These are phyloP conservation scores for Ciborinia camelliae DNA, from an alignment of 2,329 filamentous ascomycete species.

Conservation along the genomic window DNA sequence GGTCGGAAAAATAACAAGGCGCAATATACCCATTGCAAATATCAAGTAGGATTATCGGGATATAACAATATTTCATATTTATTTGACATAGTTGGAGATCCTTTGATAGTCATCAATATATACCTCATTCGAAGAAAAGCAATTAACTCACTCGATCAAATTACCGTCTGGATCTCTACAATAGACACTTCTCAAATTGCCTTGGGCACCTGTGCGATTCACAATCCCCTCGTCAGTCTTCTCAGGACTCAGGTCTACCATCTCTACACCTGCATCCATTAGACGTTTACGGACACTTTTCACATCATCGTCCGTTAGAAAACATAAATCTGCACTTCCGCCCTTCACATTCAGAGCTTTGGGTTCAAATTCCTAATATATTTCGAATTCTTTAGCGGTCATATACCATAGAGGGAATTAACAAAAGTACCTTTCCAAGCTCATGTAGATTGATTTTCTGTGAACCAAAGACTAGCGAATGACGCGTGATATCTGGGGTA, in stretches of 20 bases:
- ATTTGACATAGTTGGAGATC: constrained; percentile 25
- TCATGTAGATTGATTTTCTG: constrained; percentile 63
- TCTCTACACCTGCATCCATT: constrained; percentile 45
- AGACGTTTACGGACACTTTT: constrained; percentile 45
- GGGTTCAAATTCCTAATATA: constrained; percentile 51
- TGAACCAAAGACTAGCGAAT: constrained; percentile 53
- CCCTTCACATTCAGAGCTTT: constrained; percentile 52
- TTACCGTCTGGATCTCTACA: constrained; percentile 60
- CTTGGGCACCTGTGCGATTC: constrained; percentile 52
- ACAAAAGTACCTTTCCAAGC: constrained; percentile 41
- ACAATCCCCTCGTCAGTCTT: constrained; percentile 48
- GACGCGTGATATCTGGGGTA: constrained; percentile 41
- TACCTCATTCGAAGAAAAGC: background rate
- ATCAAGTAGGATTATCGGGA: background rate
- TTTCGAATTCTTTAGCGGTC: background rate
- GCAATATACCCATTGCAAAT: constrained; percentile 24
- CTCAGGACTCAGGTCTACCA: constrained; percentile 38
- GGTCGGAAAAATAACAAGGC: constrained; percentile 11
- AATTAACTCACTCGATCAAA: constrained; percentile 51
- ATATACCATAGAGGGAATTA: background rate
- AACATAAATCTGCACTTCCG: constrained; percentile 59
- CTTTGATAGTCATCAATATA: constrained; percentile 17
- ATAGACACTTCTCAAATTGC: constrained; percentile 55
- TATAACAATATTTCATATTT: constrained; percentile 10
- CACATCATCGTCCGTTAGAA: constrained; percentile 52